Conservation (phyloP, 2,329 filamentous ascomycete species). For the Colletotrichum falcatum region DNA sequence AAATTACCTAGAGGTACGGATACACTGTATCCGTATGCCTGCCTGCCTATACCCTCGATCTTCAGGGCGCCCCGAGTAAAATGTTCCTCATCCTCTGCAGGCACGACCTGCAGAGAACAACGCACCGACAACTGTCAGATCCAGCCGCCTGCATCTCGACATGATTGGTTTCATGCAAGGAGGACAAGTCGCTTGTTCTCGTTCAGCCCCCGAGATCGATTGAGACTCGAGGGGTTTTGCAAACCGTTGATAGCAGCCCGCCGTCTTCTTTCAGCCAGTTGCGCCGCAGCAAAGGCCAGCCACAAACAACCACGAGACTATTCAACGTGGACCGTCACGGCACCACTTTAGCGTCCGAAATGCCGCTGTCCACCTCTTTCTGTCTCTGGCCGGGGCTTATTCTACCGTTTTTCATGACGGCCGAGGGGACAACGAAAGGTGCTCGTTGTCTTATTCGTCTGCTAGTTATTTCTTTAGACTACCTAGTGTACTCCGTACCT, state of each 20-base stretch:
- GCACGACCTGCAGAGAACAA: neutral
- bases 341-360: constrained; percentile 17
- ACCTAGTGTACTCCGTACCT: neutral
- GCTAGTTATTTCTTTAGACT: neutral
- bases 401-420: constrained; percentile 2
- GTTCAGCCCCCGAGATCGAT: neutral
- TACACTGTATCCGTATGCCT: too few relatives aligned
- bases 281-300: constrained; percentile 25
- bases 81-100: neutral
- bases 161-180: neutral
- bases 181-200: neutral
- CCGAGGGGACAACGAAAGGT: constrained; percentile 7
- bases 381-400: neutral
- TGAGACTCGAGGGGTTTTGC: neutral
- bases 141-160: constrained; percentile 1
- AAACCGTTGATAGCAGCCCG: neutral
- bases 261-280: neutral
- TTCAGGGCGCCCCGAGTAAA: neutral
- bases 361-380: neutral
- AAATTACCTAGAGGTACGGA: too few relatives aligned
- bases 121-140: constrained; percentile 11
- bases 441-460: constrained; percentile 2
- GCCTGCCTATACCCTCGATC: neutral
- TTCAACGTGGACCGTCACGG: constrained; percentile 9
- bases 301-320: constrained; percentile 36